Conservation (phyloP, 257 asterid genomes). For the Petunia secreta region DNA sequence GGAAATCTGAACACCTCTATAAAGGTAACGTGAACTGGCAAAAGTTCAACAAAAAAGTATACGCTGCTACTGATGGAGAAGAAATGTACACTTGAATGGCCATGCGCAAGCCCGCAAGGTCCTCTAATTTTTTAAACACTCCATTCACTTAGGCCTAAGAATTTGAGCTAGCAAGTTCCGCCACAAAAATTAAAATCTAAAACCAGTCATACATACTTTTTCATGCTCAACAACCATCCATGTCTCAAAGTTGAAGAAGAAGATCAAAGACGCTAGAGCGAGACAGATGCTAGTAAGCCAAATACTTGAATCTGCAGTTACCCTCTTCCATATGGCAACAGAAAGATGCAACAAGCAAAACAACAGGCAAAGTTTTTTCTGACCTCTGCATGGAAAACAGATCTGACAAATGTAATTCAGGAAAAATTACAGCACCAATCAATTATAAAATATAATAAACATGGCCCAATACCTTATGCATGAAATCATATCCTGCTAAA, state of each 20-base stretch:
- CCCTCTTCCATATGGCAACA: constrained; percentile 59
- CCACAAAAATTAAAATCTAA: no score
- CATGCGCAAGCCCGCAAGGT: no score
- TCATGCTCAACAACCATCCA: constrained; percentile 87
- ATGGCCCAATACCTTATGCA: background rate
- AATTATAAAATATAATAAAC: constrained; percentile 14
- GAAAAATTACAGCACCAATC: background rate
- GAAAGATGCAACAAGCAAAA: constrained; percentile 67
- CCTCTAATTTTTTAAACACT: background rate
- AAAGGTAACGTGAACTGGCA: background rate
- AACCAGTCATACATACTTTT: constrained; percentile 52
- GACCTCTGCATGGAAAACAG: constrained; percentile 57
- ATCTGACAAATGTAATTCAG: background rate
- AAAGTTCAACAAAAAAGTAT: background rate
- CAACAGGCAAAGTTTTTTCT: constrained; percentile 64
- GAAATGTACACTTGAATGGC: background rate
- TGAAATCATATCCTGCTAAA: background rate
- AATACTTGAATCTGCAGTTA: constrained; percentile 47
- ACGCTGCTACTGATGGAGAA: background rate
- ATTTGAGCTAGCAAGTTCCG: background rate
- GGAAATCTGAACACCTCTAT: background rate
- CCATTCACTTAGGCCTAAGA: background rate
- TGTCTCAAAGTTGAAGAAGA: constrained; percentile 72
- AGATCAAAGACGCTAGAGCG: constrained; percentile 72
- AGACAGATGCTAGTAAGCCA: constrained; percentile 68